Evolutionary conservation across 176 grass and related monocot genomes (phyloP), one percentile per base, ranked within the genome.

Genomic region (Raddia guianensis): DNA sequence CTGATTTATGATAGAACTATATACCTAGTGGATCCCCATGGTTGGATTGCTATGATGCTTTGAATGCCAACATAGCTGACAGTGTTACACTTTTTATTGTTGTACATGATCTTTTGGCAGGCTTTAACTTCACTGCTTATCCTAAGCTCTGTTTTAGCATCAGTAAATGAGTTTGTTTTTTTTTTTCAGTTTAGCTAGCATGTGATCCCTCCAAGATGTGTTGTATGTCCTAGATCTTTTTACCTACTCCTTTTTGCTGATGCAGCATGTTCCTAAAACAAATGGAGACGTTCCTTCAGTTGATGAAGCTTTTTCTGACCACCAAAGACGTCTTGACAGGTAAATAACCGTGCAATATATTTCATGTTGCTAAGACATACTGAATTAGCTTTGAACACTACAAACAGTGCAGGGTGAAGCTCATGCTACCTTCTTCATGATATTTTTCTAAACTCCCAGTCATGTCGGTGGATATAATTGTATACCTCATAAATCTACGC

Each of bases 181-280:
- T 50, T 27, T 15, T 27, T 27, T 27, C 27, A 27, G 20, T 3
- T 67, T 68, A 47, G 11, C 60, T 15, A 66, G 48, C 50, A 57
- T 62, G 14, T 76, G 4, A 59, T 86, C 6, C 8, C 47, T 73
- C 16, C 5, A 59, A 51, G 34, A 48, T 61, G 3, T 62, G 1
- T 51, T 12, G 53, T 12, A 45, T 57, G 40, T 5, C 6, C 52
- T 51, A 56, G 16, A 19, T 37, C 42, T 27, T 72, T 9, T 58
- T 73, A 50, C 11, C 18, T 12, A 1, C 58, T 60, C 20, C 27
- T 75, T 70, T 80, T 80, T 66, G 57, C 9, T 70, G 5, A 44
- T 83, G 19, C 86, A 98, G 95, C 95, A 98, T 87, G 84, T 98
- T 67, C 95, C 95, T 53, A 98, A 82, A 83, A 95, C 88, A 72